Percentiles rank a stretch among this genome's conserved stretches.
Conservation (phyloP, 2,329 filamentous ascomycete species). For the Ascochyta koolunga region DNA sequence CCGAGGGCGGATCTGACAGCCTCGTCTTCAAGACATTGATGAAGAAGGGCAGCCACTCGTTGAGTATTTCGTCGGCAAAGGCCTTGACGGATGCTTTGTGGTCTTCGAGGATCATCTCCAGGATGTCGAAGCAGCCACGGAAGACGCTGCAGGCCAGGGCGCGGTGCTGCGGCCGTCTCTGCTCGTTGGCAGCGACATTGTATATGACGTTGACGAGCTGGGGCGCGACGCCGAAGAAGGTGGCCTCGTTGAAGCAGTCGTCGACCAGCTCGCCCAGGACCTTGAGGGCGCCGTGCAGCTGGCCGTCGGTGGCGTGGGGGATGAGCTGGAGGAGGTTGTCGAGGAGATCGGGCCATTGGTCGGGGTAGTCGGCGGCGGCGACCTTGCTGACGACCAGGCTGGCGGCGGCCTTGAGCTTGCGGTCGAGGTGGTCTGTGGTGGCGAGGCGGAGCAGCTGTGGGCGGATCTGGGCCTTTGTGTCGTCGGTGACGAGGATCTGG, state of each 20-base stretch:
- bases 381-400: slow-evolving; percentile 94
- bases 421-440: slow-evolving; percentile 73
- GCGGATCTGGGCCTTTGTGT: slow-evolving; percentile 75
- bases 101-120: slow-evolving; percentile 96
- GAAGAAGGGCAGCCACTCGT: slow-evolving; percentile 90
- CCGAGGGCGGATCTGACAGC: slow-evolving; percentile 66
- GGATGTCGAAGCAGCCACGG: slow-evolving; percentile 87
- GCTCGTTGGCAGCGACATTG: slow-evolving; percentile 77
- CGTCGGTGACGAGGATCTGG: slow-evolving; percentile 72
- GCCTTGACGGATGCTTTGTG: slow-evolving; percentile 83
- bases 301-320: slow-evolving; percentile 73
- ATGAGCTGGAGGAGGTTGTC: slow-evolving; percentile 80
- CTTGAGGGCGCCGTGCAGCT: slow-evolving; percentile 86
- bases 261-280: slow-evolving; percentile 91
- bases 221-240: slow-evolving; percentile 89
- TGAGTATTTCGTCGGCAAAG: slow-evolving; percentile 86
- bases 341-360: slow-evolving; percentile 90
- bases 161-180: slow-evolving; percentile 75
- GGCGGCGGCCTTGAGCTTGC: slow-evolving; percentile 87
- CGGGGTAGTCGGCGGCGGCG: slow-evolving; percentile 88
- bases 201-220: slow-evolving; percentile 86
- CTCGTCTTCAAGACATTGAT: slow-evolving; percentile 75
- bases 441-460: slow-evolving; percentile 77
- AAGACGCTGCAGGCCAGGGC: slow-evolving; percentile 90
- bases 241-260: slow-evolving; percentile 89